Evolutionary conservation across 345 rosid species (phyloP).

Genomic region (Hibiscus tridactylites): DNA sequence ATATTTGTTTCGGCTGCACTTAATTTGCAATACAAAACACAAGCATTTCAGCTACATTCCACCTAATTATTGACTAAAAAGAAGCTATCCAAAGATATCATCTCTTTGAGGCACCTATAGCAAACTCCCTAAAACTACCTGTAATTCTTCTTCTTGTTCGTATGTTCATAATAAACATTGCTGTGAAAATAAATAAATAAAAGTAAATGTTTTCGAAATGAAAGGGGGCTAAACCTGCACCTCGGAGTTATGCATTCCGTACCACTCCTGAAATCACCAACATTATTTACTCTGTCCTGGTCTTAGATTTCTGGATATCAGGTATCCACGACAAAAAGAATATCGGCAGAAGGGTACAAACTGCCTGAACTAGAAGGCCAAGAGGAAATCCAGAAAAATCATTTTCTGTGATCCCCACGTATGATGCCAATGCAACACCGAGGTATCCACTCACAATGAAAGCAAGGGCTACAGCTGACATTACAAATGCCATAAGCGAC

Average conservation of each 20-base stretch:
- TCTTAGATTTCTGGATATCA: conserved; percentile 28
- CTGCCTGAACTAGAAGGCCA: conserved; percentile 58
- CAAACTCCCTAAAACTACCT: background rate
- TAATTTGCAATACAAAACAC: background rate
- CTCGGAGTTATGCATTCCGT: background rate
- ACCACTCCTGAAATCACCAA: background rate
- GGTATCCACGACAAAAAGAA: conserved; percentile 52
- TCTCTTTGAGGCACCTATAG: background rate
- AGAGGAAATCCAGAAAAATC: conserved; percentile 56
- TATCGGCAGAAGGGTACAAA: conserved; percentile 48
- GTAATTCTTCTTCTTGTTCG: background rate
- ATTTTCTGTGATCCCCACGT: conserved; percentile 47
- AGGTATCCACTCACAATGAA: conserved; percentile 68
- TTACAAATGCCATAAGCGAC: conserved; percentile 73
- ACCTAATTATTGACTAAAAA: background rate
- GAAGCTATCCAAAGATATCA: background rate
- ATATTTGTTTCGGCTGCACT: background rate
- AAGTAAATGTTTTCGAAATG: background rate
- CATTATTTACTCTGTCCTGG: conserved; percentile 22
- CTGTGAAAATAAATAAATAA: background rate
- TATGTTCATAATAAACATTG: background rate
- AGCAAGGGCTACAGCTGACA: conserved; percentile 67
- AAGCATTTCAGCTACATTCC: background rate
- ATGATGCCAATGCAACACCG: conserved; percentile 69
- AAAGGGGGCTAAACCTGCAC: background rate